Base-by-base conservation (phyloP, 1,139 yeast genomes). In the Yarrowia galli region DNA sequence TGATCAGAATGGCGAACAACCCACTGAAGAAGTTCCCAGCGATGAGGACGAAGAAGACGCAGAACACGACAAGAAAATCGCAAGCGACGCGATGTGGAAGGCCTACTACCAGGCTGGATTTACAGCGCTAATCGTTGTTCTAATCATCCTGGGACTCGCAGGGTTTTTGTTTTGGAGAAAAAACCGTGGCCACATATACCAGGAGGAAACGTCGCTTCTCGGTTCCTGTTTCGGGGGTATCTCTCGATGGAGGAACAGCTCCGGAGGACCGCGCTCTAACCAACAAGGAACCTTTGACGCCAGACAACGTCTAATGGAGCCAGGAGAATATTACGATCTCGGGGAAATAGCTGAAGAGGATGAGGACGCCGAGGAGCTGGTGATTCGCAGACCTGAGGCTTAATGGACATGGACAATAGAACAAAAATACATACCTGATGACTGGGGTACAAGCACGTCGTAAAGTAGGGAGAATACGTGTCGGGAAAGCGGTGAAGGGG, bases 21-120 rank as follows among this genome's bases (percentile, higher is more conserved):
- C 56, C 1, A 23, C 23, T 18, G 65, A 54, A 0, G 38, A 18
- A 22, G 40, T 63, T 61, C 22, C 28, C 22, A 32, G 35, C 45
- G 69, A 51, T 23, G 65, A 45, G 13, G 65, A 56, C 38, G 58
- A 67, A 20, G 54, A 46, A 13, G 68, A 56, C 49, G 54, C 69
- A n/a, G 69, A 68, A 42, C 68, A 67, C 9, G 70, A 71, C 36
- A 73, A 72, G 48, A 72, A 73, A 54, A 70, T 73, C 16, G 71
- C 73, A 40, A 70, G 69, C 35, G 78, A 77, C n/a, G 81, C 80
- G 5, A 75, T 75, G 25, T 74, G 77, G 74, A 71, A 71, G 51
- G 81, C 82, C 0, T 80, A 80, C 69, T 78, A 75, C 71, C 73
- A 76, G 54, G 82, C 83, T 0, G 82, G 83, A 6, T 73, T 73